Evolutionary conservation across 2,329 filamentous ascomycete species (phyloP), one percentile per base, ranked within the genome.

Genomic region (Penicillium sp.): DNA sequence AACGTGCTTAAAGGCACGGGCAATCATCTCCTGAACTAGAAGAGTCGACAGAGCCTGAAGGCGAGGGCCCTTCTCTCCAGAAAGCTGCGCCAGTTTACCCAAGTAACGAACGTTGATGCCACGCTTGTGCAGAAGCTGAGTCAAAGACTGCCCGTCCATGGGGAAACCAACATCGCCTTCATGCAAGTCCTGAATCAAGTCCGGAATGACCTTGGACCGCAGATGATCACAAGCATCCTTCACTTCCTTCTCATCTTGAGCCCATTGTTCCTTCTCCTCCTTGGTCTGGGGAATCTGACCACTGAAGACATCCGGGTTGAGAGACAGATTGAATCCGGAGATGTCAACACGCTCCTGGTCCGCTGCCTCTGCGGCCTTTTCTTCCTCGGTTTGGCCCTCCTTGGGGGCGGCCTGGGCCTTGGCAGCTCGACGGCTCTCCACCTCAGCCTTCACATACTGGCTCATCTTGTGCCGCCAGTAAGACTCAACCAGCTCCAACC

Each of bases 101-200:
- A 96, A 75, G 64, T 98, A 98, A 57, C 93, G 80, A 46, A 96
- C 77, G 69, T 98, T 98, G 71, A 98, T 89, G 67, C 92, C 92
- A 28, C 90, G 85, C 74, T 95, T 95, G 72, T 98, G 92, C 59
- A 98, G 74, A 35, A 95, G 77, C 49, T 82, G 80, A 55, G 84
- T 86, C 41, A 98, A 73, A 13, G 90, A 95, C 57, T 85, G 79
- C n/a, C 92, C 92, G 55, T 98, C 93, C 87, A 96, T 95, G 9
- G 92, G 92, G 71, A 96, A 96, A 55, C 90, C 92, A 50, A 95
- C 83, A 52, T 98, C 90, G 5, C 87, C 89, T 50, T 94, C 86
- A 59, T 84, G 83, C 41, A 98, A 76, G 56, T 98, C 90, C 45
- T 83, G 80, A 41, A 96, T 67, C 40, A 98, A 74, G 39, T 84